Base-by-base conservation (phyloP, 331 rosid genomes). In the Quercus tomentella region DNA sequence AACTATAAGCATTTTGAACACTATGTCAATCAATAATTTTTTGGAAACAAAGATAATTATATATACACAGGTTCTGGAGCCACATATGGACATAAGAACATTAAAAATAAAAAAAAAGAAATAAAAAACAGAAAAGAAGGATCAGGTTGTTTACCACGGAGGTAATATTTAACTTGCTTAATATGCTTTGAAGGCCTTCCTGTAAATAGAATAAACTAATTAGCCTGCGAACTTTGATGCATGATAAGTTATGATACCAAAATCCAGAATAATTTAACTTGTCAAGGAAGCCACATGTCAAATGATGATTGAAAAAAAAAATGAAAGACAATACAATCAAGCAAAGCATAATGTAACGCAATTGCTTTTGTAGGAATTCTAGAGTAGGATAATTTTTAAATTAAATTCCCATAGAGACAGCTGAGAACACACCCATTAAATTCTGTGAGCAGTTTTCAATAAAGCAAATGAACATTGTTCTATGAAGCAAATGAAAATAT, bases 131-230 rank as follows among this genome's bases (percentile, higher is more conserved):
- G 37, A 26, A 75, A 23, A 21, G 31, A 60, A 70, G 35, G 56
- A 73, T 31, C 20, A 76, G 76, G 70, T 23, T 28, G 14, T 55
- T 82, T 84, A 87, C 91, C 91, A 80, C 89, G 43, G 89, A 70
- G 49, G 80, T 31, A 63, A 87, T 85, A 80, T 77, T 67, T 68
- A 80, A 75, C 76, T 82, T 21, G 74, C 63, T 77, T 80, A 87
- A 75, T 55, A 72, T 65, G 58, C 21, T 72, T 77, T 58, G 78
- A 68, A 87, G 89, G 62, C 84, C 80, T 56, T 87, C 84, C 91
- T 85, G 84, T 41, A 80, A 56, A 60, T 41, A 56, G 51, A 62
- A 72, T 5, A 65, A 45, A 23, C 25, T 18, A 68, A 54, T 71
- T 66, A 57, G 77, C 21, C 16, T 41, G n/a, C 58, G 1, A 6